Base-by-base conservation (phyloP, 179 eudicot species). In the Pouteria campechiana region DNA sequence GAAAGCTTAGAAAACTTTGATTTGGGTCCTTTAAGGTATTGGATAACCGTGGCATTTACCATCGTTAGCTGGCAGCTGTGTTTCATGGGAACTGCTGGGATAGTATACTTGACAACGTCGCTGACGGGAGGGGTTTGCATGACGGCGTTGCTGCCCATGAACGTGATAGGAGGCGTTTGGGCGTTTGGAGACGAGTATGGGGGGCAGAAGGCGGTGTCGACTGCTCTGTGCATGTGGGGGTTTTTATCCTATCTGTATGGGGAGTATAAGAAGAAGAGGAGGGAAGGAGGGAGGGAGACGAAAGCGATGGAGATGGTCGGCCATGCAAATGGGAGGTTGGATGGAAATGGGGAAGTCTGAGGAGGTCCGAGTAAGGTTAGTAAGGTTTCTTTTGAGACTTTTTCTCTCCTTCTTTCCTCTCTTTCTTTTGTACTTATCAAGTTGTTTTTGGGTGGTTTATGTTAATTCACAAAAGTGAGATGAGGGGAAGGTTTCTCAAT, bases 31-130 rank as follows among this genome's bases (percentile, higher is more conserved):
- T 36, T 7, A 0, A 52, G 58, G 37, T 85, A 85, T 56, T 73
- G 73, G 57, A 3, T 57, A 10, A 70, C 79, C 0, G 39, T 85
- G 11, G 55, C 7, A 6, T 48, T 41, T 0, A 81, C 44, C 35
- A 25, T 81, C 30, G 51, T 81, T 4, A 29, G 68, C 17, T 85
- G 95, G 95, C 93, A 85, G 44, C 28, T 73, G 19, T 72, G 83
- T 37, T 85, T 85, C 58, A 58, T 85, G 88, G 95, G 95, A 4
- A 85, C 95, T n/a, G 93, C 95, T 0, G 93, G 95, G 39, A 75
- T 85, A 84, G 93, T 85, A 50, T 85, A 67, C 52, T 18, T 78
- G 14, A 85, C 95, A 17, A 63, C 88, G 33, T 75, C 87, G 24
- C 24, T 81, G 48, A 85, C 87, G 0, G 78, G 93, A 1, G 87